Evolutionary conservation across 2,329 filamentous ascomycete genomes (phyloP).

Genomic region (Trichoderma sp.): DNA sequence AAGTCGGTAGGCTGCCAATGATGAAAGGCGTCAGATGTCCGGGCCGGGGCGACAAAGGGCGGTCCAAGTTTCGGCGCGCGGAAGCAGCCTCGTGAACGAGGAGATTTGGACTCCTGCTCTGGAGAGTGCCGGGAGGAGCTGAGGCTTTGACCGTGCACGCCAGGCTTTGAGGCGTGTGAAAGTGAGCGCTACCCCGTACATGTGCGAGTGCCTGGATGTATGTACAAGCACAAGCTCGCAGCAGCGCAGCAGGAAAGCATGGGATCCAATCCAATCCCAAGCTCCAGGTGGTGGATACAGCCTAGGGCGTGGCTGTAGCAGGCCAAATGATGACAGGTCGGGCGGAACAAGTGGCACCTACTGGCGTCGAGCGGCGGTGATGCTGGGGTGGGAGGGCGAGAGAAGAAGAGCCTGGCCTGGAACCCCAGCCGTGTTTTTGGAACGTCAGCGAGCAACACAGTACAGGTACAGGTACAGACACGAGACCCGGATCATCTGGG

Average conservation of each 20-base stretch:
- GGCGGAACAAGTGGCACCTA: constrained; percentile 24
- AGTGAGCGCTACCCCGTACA: constrained; percentile 18
- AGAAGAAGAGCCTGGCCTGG: neutral
- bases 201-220: neutral
- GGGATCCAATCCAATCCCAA: neutral
- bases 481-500: neutral
- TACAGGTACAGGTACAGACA: neutral
- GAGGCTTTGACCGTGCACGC: constrained; percentile 17
- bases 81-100: constrained; percentile 22
- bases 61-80: constrained; percentile 18
- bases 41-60: constrained; percentile 11
- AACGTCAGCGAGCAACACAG: neutral
- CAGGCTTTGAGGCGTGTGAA: constrained; percentile 10
- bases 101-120: constrained; percentile 3
- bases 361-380: constrained; percentile 23
- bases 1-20: constrained; percentile 8
- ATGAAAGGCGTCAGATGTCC: constrained; percentile 17
- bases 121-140: constrained; percentile 7
- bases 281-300: neutral
- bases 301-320: constrained; percentile 23
- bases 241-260: neutral
- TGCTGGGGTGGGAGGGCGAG: constrained; percentile 4
- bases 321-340: constrained; percentile 24
- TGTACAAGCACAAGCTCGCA: constrained; percentile 5
- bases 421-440: neutral